A percentile compares a stretch with the other conserved stretches of the same genome.
These are phyloP conservation scores for Lactifluus subvellereus DNA, from an alignment of 768 basidiomycete species.

Conservation along the genomic window DNA sequence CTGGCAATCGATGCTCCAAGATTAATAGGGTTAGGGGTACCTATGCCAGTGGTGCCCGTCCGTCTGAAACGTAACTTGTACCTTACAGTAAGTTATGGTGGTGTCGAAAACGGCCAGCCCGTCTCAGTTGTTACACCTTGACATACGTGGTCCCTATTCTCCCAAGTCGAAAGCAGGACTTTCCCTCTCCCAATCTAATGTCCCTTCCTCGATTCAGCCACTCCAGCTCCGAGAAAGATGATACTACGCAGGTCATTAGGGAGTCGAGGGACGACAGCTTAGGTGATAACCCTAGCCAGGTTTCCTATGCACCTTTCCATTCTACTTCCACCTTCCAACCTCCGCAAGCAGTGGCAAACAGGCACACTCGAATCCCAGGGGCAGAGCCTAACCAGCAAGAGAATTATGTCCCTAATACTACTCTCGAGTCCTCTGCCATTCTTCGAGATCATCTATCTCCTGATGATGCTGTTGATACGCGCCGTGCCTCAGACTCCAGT, in stretches of 20 bases:
- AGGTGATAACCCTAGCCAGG: background rate
- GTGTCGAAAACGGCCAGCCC: background rate
- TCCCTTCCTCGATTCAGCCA: background rate
- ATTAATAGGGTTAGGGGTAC: background rate
- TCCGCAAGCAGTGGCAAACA: background rate
- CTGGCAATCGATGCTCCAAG: too few relatives aligned
- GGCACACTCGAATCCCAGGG: background rate
- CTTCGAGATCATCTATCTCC: background rate
- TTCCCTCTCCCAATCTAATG: conserved; percentile 7
- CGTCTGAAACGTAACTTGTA: conserved; percentile 1
- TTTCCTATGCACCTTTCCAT: background rate
- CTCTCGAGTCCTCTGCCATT: background rate
- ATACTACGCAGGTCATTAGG: background rate
- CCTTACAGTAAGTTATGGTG: background rate
- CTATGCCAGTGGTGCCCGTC: background rate
- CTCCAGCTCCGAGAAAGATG: background rate
- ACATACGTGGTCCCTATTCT: background rate
- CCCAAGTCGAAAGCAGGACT: conserved; percentile 17
- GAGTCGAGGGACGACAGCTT: background rate
- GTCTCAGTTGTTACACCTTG: background rate
- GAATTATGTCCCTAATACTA: background rate
- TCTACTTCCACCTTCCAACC: background rate
- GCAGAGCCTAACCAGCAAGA: background rate
- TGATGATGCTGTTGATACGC: background rate
- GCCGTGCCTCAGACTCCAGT: conserved; percentile 14